phyloP scores from a whole-genome alignment of 1,284 basidiomycete species.

The Salmacisia buchloeana region DNA sequence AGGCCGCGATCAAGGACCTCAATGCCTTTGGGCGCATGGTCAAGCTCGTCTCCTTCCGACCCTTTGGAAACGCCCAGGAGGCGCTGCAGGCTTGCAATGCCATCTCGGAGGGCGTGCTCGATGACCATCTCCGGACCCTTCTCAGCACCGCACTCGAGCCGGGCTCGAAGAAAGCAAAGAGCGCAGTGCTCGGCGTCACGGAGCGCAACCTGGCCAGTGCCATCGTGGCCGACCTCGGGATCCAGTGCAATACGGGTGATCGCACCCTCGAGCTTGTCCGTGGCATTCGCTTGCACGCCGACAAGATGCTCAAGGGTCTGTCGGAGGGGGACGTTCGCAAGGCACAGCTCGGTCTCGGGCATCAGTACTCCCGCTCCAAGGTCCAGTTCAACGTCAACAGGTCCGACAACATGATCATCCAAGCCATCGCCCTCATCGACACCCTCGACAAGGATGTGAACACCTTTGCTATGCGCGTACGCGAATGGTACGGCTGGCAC shows the following conservation, averaged over 20 bases:
- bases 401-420: conserved; percentile 98
- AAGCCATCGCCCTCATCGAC: conserved; percentile 95
- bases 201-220: conserved; percentile 73
- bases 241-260: conserved; percentile 84
- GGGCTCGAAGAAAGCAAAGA: conserved; percentile 67
- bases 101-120: conserved; percentile 87
- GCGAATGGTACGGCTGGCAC: conserved; percentile 99
- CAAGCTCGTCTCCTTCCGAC: conserved; percentile 80
- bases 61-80: conserved; percentile 91
- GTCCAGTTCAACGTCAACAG: conserved; percentile 99
- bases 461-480: conserved; percentile 97
- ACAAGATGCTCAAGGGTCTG: conserved; percentile 80
- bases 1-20: conserved; percentile 66
- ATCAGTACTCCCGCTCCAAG: conserved; percentile 96
- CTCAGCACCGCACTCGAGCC: conserved; percentile 83
- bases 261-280: conserved; percentile 82
- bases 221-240: conserved; percentile 71
- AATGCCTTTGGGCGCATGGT: conserved; percentile 93
- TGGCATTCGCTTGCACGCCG: conserved; percentile 84
- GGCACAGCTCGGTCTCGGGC: conserved; percentile 81
- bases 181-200: conserved; percentile 74
- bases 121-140: conserved; percentile 77
- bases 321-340: conserved; percentile 82
- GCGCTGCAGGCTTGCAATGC: conserved; percentile 96
- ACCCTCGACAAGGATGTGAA: conserved; percentile 99